phyloP scores from a whole-genome alignment of 129 eudicot species.

The Lactuca saligna region DNA sequence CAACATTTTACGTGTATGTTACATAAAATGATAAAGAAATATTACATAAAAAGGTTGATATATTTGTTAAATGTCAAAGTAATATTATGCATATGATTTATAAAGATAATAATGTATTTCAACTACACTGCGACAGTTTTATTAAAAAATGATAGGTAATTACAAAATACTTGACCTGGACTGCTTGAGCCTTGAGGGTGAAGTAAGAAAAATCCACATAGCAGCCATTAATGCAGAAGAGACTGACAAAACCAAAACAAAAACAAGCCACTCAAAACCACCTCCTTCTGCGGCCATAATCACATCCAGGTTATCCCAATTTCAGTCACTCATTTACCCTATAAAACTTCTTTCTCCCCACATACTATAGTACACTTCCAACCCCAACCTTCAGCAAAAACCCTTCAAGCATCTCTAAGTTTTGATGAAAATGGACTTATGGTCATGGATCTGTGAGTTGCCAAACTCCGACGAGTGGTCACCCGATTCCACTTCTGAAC shows the following conservation, averaged over 20 bases:
- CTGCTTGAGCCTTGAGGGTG: background rate
- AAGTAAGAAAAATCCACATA: constrained; percentile 7
- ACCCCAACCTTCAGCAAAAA: background rate
- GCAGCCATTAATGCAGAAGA: constrained; percentile 33
- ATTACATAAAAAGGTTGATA: no score
- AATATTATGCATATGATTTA: background rate
- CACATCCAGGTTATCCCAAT: constrained; percentile 53
- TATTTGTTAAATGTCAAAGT: no score
- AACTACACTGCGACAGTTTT: background rate
- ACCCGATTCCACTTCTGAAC: constrained; percentile 44
- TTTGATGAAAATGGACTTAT: constrained; percentile 57
- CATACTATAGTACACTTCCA: background rate
- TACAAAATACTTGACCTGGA: background rate
- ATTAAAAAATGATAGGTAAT: background rate
- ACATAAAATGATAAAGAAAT: no score
- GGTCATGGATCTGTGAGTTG: constrained; percentile 90
- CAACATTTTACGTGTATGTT: no score
- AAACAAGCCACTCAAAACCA: constrained; percentile 31
- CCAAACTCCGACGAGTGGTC: constrained; percentile 65
- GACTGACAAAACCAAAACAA: constrained; percentile 21
- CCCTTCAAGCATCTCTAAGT: background rate
- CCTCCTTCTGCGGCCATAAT: constrained; percentile 62
- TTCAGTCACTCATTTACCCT: constrained; percentile 48
- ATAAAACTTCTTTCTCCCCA: constrained; percentile 24
- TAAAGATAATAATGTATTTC: no score